These are phyloP conservation scores for Aphanomyces stellatus DNA, from an alignment of 352 stramenopile genomes.

Conservation along the genomic window DNA sequence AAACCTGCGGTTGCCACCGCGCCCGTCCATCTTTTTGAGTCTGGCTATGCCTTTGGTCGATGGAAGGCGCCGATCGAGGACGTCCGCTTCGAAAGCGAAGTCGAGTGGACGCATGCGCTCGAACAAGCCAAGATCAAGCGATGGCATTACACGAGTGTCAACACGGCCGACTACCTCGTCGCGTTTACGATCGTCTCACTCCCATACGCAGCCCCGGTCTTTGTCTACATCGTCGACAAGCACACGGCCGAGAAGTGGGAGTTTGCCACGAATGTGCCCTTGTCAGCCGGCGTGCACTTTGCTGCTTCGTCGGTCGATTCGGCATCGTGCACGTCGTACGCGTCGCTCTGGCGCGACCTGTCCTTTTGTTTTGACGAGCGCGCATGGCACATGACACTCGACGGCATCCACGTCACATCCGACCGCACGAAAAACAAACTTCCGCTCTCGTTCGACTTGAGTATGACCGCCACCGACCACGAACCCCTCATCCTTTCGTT, in stretches of 20 bases:
- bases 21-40: slow-evolving; percentile 18
- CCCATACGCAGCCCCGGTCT: slow-evolving; percentile 32
- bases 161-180: slow-evolving; percentile 31
- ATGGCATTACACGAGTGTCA: slow-evolving; percentile 38
- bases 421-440: background rate
- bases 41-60: slow-evolving; percentile 34
- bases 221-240: slow-evolving; percentile 42
- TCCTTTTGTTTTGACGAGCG: slow-evolving; percentile 25
- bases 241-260: slow-evolving; percentile 29
- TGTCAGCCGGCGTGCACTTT: slow-evolving; percentile 27
- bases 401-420: slow-evolving; percentile 22
- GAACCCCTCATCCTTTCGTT: slow-evolving; percentile 32
- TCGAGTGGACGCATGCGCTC: background rate
- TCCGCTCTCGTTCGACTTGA: slow-evolving; percentile 22
- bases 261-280: slow-evolving; percentile 26
- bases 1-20: slow-evolving; percentile 14
- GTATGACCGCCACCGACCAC: slow-evolving; percentile 23
- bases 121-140: slow-evolving; percentile 26
- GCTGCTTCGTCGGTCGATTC: slow-evolving; percentile 32
- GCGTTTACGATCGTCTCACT: slow-evolving; percentile 34
- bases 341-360: background rate
- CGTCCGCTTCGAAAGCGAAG: slow-evolving; percentile 28
- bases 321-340: slow-evolving; percentile 25
- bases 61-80: slow-evolving; percentile 24
- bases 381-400: slow-evolving; percentile 26